Base-by-base conservation (phyloP, 176 grass and related monocot genomes). In the Pontederia paniculata region DNA sequence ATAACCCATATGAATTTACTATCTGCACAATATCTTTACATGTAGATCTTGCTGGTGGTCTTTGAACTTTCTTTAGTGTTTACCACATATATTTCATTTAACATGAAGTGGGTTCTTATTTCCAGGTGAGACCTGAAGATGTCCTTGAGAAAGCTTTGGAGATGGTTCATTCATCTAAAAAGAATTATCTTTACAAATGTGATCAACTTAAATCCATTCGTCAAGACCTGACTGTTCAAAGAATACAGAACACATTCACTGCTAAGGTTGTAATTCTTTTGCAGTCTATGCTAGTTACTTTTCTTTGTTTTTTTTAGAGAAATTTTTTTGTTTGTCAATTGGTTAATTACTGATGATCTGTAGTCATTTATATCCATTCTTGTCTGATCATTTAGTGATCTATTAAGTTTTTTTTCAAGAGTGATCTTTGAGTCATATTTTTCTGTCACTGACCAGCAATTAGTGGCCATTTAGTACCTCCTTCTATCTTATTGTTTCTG, bases 191-290 rank as follows among this genome's bases (percentile, higher is more conserved):
- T 66, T 95, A 85, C 66, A 95, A 89, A 60, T 95, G 89, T 74
- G 89, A 86, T 62, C 89, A 95, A 73, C 76, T 95, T 44, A 95
- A 95, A 78, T 95, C 89, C 68, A 95, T 95, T 82, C 84, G 89
- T 44, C 89, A 95, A 79, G 89, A 95, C 73, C 81, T 95, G 58
- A 95, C 89, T 14, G 89, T 95, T 62, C 89, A 95, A 76, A 85
- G 89, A 58, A 95, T 95, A 62, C 75, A 89, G 76, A 89, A 95
- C 73, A 76, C 79, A 55, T 73, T 95, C 12, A 95, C 89, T 17
- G 76, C 80, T 15, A 95, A 95, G 89, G 89, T 95, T 69, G 28
- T 37, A 37, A 37, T 41, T 63, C 49, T 66, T 78, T 56, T 17
- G 28, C 28, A 37, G 28, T 37, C 7, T 37, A 0, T 37, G 3